phyloP scores from a whole-genome alignment of 345 rosid genomes.

The Mangifera indica region DNA sequence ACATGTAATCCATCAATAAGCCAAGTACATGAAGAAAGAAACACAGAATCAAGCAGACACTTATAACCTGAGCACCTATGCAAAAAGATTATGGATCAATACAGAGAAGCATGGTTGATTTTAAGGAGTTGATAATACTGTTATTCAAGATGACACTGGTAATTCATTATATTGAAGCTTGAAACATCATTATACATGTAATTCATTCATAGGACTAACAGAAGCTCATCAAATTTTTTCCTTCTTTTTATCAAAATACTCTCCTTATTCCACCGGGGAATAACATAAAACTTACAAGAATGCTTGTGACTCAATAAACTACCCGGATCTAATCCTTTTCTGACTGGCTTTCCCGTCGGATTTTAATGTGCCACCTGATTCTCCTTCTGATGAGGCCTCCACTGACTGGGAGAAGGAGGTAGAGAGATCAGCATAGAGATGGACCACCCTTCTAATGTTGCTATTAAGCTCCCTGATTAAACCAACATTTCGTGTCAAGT shows the following conservation, averaged over 20 bases:
- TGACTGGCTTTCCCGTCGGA: conserved; percentile 69
- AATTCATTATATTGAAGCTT: conserved; percentile 22
- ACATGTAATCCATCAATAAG: conserved; percentile 8
- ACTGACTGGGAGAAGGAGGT: conserved; percentile 54
- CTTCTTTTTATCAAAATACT: conserved; percentile 16
- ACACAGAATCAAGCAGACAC: neutral
- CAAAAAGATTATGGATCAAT: neutral
- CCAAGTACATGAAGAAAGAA: neutral
- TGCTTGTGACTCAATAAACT: conserved; percentile 18
- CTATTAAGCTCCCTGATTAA: conserved; percentile 84
- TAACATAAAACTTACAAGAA: conserved; percentile 29
- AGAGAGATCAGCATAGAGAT: conserved; percentile 84
- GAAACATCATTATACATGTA: conserved; percentile 12
- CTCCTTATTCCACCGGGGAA: conserved; percentile 29
- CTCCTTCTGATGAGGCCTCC: conserved; percentile 83
- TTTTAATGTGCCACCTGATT: conserved; percentile 56
- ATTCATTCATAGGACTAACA: conserved; percentile 9
- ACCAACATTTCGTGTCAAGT: conserved; percentile 72
- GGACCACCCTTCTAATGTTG: conserved; percentile 80
- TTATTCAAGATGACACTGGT: conserved; percentile 22
- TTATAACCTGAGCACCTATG: neutral
- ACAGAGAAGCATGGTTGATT: conserved; percentile 20
- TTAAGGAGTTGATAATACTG: conserved; percentile 18
- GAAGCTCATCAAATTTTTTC: conserved; percentile 10
- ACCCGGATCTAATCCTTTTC: conserved; percentile 82